phyloP scores from a whole-genome alignment of 2,329 filamentous ascomycete species.

The Blastomyces silverae region DNA sequence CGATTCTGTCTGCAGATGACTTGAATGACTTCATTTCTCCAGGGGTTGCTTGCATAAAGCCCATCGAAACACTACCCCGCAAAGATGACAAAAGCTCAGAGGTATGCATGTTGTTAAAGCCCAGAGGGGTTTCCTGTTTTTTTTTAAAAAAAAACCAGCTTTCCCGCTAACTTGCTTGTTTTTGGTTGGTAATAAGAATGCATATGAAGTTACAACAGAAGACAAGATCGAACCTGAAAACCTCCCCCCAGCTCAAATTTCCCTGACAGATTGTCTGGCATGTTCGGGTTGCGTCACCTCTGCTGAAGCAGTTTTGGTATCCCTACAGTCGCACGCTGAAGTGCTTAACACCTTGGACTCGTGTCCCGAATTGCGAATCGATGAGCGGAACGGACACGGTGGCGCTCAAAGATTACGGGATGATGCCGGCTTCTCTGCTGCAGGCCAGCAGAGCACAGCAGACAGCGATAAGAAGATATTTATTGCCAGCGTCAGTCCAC shows the following conservation, averaged over 20 bases:
- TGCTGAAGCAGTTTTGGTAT: slow-evolving; percentile 93
- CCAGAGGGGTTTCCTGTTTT: neutral
- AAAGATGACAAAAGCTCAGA: slow-evolving; percentile 46
- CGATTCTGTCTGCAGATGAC: slow-evolving; percentile 93
- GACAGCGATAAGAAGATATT: slow-evolving; percentile 63
- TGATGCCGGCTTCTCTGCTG: slow-evolving; percentile 41
- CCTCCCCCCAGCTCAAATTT: slow-evolving; percentile 76
- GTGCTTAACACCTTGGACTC: slow-evolving; percentile 76
- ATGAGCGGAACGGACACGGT: slow-evolving; percentile 38
- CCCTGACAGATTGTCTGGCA: slow-evolving; percentile 91
- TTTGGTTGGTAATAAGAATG: slow-evolving; percentile 41
- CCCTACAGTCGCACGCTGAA: slow-evolving; percentile 86
- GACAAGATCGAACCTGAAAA: slow-evolving; percentile 58
- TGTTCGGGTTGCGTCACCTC: slow-evolving; percentile 98
- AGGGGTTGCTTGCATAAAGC: slow-evolving; percentile 96
- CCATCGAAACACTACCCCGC: slow-evolving; percentile 79
- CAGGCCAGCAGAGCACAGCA: slow-evolving; percentile 25
- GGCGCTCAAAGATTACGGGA: slow-evolving; percentile 25
- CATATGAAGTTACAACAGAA: slow-evolving; percentile 88
- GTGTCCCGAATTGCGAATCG: slow-evolving; percentile 42
- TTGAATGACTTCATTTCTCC: slow-evolving; percentile 99
- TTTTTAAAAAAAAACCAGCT: neutral
- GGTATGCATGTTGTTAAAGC: slow-evolving; percentile 31
- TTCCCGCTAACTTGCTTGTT: slow-evolving; percentile 3
- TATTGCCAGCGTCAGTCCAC: slow-evolving; percentile 86